Evolutionary conservation across 805 yeast genomes (phyloP).

Genomic region (Starmerella vaccinii): DNA sequence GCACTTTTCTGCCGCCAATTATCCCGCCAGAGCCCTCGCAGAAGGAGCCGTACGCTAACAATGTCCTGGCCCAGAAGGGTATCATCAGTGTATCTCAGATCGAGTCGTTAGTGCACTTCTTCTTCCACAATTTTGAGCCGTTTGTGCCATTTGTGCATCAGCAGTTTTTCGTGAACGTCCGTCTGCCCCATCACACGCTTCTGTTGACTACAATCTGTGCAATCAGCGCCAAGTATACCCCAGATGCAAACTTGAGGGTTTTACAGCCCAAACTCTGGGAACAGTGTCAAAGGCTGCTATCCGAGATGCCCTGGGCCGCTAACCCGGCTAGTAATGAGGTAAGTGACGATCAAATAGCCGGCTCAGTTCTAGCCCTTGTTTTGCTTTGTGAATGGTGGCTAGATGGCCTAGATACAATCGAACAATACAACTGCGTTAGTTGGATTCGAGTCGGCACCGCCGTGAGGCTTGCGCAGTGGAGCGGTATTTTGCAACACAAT

Average conservation of each 20-base stretch:
- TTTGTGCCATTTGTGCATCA: slow-evolving; percentile 79
- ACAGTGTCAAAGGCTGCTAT: not conserved
- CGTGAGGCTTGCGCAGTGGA: slow-evolving; percentile 74
- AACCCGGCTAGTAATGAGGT: slow-evolving; percentile 35
- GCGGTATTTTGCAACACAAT: slow-evolving; percentile 66
- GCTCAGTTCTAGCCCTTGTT: slow-evolving; percentile 74
- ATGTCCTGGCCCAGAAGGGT: slow-evolving; percentile 34
- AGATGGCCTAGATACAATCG: slow-evolving; percentile 1
- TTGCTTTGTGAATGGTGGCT: slow-evolving; percentile 78
- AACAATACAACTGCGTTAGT: slow-evolving; percentile 49
- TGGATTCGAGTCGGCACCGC: slow-evolving; percentile 91
- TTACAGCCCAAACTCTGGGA: slow-evolving; percentile 77
- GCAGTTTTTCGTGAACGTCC: slow-evolving; percentile 55
- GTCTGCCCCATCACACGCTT: slow-evolving; percentile 68
- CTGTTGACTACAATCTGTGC: slow-evolving; percentile 72
- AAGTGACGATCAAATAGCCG: slow-evolving; percentile 38
- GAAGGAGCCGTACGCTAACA: slow-evolving; percentile 1
- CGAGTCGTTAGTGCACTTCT: slow-evolving; percentile 32
- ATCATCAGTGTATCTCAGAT: slow-evolving; percentile 45
- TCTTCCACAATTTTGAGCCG: slow-evolving; percentile 74
- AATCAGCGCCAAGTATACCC: slow-evolving; percentile 62
- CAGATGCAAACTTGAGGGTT: slow-evolving; percentile 70
- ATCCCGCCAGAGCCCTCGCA: not conserved
- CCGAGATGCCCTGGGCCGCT: slow-evolving; percentile 31
- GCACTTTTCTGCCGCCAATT: not conserved